Evolutionary conservation across 2,329 filamentous ascomycete species (phyloP).

Genomic region (Monosporascus sp.): DNA sequence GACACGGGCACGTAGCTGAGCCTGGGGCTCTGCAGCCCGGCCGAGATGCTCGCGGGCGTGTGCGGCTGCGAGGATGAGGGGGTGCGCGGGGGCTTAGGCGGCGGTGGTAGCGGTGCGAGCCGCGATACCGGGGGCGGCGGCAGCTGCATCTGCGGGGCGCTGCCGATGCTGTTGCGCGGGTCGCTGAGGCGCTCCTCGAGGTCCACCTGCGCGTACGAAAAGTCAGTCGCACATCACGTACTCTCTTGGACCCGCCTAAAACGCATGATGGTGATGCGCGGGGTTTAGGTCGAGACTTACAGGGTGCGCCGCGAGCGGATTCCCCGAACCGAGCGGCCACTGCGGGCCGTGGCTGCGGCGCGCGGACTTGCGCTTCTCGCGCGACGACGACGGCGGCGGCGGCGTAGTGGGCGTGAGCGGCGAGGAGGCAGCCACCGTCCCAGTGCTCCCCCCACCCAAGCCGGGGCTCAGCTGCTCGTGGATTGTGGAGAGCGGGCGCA

Average conservation of each 20-base stretch:
- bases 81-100: conserved; percentile 1
- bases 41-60: conserved; percentile 5
- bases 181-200: conserved; percentile 12
- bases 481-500: conserved; percentile 17
- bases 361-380: conserved; percentile 10
- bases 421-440: no score
- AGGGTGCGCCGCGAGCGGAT: conserved; percentile 21
- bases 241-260: no score
- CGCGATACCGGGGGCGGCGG: conserved; percentile 7
- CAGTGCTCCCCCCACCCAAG: no score
- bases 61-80: background rate
- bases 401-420: background rate
- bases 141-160: conserved; percentile 5
- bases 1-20: conserved; percentile 19
- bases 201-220: conserved; percentile 2
- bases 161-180: background rate
- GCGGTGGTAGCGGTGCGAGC: conserved; percentile 5
- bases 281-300: background rate
- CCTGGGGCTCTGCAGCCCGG: conserved; percentile 16
- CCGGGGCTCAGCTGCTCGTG: conserved; percentile 11
- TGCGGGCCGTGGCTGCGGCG: conserved; percentile 16
- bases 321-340: conserved; percentile 20
- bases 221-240: no score
- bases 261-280: no score
- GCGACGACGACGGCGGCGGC: background rate